Conservation (phyloP, 768 basidiomycete genomes). For the Sarcomyxa edulis region DNA sequence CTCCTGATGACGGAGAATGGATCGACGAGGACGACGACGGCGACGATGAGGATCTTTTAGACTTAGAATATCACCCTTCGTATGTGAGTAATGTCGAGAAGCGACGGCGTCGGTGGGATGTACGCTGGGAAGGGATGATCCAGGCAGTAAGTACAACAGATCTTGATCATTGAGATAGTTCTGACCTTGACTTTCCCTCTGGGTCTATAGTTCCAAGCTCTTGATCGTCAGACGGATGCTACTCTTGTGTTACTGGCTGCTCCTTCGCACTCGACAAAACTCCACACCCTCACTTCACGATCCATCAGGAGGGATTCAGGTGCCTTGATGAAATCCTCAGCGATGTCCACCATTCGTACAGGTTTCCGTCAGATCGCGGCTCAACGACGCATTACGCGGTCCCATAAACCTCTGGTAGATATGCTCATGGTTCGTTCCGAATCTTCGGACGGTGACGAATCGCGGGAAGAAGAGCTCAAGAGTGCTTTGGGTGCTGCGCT, state of each 20-base stretch:
- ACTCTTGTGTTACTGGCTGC: slow-evolving; percentile 72
- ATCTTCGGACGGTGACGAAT: slow-evolving; percentile 45
- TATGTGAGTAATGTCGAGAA: slow-evolving; percentile 65
- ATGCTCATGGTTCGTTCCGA: slow-evolving; percentile 41
- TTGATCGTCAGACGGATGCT: slow-evolving; percentile 78
- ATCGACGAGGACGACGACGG: slow-evolving; percentile 69
- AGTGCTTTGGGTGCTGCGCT: slow-evolving; percentile 65
- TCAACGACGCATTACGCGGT: slow-evolving; percentile 43
- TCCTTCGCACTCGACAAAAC: slow-evolving; percentile 65
- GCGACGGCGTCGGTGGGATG: slow-evolving; percentile 66
- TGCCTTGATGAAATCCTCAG: slow-evolving; percentile 36
- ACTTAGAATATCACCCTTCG: slow-evolving; percentile 71
- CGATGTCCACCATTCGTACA: slow-evolving; percentile 47
- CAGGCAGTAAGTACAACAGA: slow-evolving; percentile 50
- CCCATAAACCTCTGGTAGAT: slow-evolving; percentile 39
- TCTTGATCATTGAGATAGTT: slow-evolving; percentile 22
- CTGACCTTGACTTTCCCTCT: slow-evolving; percentile 17
- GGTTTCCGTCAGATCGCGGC: slow-evolving; percentile 57
- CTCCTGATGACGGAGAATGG: slow-evolving; percentile 54
- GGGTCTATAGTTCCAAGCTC: slow-evolving; percentile 57
- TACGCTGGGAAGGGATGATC: slow-evolving; percentile 68
- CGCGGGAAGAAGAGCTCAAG: slow-evolving; percentile 60
- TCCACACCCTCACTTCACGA: slow-evolving; percentile 62
- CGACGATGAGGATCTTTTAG: slow-evolving; percentile 66
- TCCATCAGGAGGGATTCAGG: slow-evolving; percentile 61